Percentiles rank a stretch among this genome's conserved stretches.
These are phyloP conservation scores for Phytophthora pisi DNA, from an alignment of 352 stramenopile species.

Conservation along the genomic window DNA sequence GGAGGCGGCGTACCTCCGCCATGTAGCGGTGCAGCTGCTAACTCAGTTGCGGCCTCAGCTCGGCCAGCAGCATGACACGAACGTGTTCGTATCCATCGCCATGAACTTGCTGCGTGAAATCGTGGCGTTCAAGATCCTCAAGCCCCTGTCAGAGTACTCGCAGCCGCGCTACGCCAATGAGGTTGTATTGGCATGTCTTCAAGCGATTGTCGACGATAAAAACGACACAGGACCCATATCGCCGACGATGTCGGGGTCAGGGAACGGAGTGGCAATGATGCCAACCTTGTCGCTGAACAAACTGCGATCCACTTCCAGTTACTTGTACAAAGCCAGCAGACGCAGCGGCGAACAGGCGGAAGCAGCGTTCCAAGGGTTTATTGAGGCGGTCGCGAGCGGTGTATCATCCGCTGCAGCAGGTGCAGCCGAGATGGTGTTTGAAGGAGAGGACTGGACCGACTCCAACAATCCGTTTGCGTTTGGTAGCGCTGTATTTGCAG, in stretches of 20 bases:
- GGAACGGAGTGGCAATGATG: slow-evolving; percentile 33
- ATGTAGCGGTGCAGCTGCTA: slow-evolving; percentile 69
- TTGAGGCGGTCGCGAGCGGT: slow-evolving; percentile 62
- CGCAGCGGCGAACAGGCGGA: slow-evolving; percentile 72
- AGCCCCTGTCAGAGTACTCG: slow-evolving; percentile 72
- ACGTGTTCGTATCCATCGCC: slow-evolving; percentile 72
- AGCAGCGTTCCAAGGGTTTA: slow-evolving; percentile 71
- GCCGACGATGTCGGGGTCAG: slow-evolving; percentile 13
- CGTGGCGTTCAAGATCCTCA: slow-evolving; percentile 66
- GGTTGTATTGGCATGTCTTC: slow-evolving; percentile 52
- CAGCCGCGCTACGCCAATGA: slow-evolving; percentile 77
- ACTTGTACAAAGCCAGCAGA: slow-evolving; percentile 74
- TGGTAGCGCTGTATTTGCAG: slow-evolving; percentile 35
- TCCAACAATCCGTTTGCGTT: slow-evolving; percentile 37
- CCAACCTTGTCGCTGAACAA: slow-evolving; percentile 56
- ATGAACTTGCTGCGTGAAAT: slow-evolving; percentile 71
- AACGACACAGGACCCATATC: slow-evolving; percentile 18
- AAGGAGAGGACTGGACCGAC: slow-evolving; percentile 66
- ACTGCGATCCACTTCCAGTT: slow-evolving; percentile 61
- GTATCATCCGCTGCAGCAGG: slow-evolving; percentile 45
- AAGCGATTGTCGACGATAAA: slow-evolving; percentile 47
- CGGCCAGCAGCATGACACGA: slow-evolving; percentile 49
- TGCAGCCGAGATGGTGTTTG: slow-evolving; percentile 45
- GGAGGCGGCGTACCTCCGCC: slow-evolving; percentile 67
- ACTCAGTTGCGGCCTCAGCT: slow-evolving; percentile 73